These are phyloP conservation scores for Leccinum fallax DNA, from an alignment of 1,284 basidiomycete species.

Conservation along the genomic window DNA sequence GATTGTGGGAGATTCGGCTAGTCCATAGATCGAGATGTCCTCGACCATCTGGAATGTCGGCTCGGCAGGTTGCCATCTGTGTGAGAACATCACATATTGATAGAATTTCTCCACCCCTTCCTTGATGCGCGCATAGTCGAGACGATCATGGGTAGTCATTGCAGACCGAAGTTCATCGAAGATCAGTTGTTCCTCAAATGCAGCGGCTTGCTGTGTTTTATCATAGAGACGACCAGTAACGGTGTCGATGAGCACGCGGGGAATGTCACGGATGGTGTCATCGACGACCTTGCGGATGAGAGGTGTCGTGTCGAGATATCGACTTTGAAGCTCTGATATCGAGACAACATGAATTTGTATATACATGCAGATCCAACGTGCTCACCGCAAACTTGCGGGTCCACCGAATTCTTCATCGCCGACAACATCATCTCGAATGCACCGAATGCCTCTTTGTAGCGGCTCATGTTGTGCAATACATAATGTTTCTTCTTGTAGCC, in stretches of 20 bases:
- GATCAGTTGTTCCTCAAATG: background rate
- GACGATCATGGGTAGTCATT: no score
- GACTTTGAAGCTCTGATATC: background rate
- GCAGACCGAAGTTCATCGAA: background rate
- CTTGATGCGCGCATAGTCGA: no score
- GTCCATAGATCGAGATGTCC: no score
- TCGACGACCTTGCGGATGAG: background rate
- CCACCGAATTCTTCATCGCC: background rate
- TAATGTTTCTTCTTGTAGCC: background rate
- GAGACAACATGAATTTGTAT: background rate
- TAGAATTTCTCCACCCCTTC: no score
- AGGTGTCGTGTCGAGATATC: background rate
- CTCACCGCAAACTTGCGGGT: background rate
- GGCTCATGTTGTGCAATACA: background rate
- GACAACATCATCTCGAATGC: background rate
- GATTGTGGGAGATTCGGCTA: no score
- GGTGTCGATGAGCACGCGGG: background rate
- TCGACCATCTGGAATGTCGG: no score
- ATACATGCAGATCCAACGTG: background rate
- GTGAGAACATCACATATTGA: no score
- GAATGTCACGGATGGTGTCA: background rate
- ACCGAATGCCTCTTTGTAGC: background rate
- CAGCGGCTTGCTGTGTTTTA: background rate
- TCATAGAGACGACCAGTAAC: background rate
- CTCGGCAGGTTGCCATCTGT: no score